Base-by-base conservation (phyloP, 306 rosid species). In the Vachellia pachyceras region DNA sequence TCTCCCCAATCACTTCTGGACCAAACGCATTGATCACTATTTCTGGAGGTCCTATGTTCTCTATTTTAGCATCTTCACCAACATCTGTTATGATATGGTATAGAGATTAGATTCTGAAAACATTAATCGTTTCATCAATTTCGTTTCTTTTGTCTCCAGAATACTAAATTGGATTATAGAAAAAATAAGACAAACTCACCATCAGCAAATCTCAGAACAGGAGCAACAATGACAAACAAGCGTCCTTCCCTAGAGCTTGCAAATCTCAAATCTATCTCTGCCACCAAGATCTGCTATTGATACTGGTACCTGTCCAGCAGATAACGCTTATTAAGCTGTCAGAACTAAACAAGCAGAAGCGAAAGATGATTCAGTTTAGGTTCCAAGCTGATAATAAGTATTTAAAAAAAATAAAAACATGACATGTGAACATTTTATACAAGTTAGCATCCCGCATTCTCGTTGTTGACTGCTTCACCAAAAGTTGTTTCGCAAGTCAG, bases 211-310 rank as follows among this genome's bases (percentile, higher is more conserved):
- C 99, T 91, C 73, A 87, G 91, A 88, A 95, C 98, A 55, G 99
- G 99, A 45, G 98, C 98, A 61, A 95, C 98, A 54, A 95, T 80
- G 54, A 95, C 99, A 44, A 80, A 95, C 44, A 93, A 25, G 44
- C 97, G 97, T 61, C 99, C 98, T 91, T 95, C 94, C 85, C 88
- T 93, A 4, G 93, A 25, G 83, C 87, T 93, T 36, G 83, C 90
- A 40, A 95, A 93, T 85, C 99, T 91, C 84, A 95, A 90, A 78
- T 95, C 99, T 77, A 95, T 89, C 88, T 93, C 98, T 36, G 82
- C 99, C 99, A 65, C 99, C 99, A n/a, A 95, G 97, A 89, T 95
- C 99, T 18, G 99, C 99, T 85, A 95, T 95, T 50, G 99, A 95
- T 76, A 95, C 99, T 2, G 99, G 97, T 77, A 91, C 97, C 99